Conservation (phyloP, 2,329 filamentous ascomycete genomes). For the Colletotrichum simmondsii region DNA sequence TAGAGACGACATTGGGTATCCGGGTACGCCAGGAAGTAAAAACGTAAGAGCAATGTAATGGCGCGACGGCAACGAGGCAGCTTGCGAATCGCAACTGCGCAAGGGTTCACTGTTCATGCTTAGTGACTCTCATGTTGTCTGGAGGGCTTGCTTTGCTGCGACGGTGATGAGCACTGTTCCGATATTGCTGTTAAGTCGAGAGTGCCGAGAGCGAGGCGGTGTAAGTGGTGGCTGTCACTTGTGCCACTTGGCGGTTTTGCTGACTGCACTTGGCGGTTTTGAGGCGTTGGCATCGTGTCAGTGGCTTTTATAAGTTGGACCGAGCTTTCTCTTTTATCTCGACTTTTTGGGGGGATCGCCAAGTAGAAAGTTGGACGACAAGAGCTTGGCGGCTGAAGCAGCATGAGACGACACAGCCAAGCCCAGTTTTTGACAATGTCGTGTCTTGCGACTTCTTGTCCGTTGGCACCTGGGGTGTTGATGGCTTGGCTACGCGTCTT, state of each 20-base stretch:
- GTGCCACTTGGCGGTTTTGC: neutral
- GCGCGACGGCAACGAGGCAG: neutral
- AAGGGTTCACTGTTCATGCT: neutral
- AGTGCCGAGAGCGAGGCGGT: neutral
- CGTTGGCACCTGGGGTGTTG: neutral
- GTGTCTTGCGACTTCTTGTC: neutral
- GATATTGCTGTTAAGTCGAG: neutral
- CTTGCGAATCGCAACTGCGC: too few species aligned
- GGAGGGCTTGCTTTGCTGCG: neutral
- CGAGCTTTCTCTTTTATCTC: neutral
- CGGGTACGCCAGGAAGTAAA: neutral
- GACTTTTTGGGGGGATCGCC: neutral
- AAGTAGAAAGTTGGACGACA: constrained; percentile 1
- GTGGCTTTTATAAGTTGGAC: neutral
- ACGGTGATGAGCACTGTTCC: neutral
- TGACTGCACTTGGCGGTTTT: neutral
- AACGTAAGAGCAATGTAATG: neutral
- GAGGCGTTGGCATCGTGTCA: neutral
- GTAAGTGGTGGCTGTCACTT: neutral
- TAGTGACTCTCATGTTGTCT: neutral
- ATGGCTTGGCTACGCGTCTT: constrained; percentile 1
- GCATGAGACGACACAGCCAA: constrained; percentile 23
- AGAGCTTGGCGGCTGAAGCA: constrained; percentile 9
- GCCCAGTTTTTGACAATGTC: constrained; percentile 4
- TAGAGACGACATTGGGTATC: neutral